Percentiles rank a stretch among this genome's conserved stretches.
Evolutionary conservation across 2,329 filamentous ascomycete species (phyloP).

Genomic region (Colletotrichum sp.): DNA sequence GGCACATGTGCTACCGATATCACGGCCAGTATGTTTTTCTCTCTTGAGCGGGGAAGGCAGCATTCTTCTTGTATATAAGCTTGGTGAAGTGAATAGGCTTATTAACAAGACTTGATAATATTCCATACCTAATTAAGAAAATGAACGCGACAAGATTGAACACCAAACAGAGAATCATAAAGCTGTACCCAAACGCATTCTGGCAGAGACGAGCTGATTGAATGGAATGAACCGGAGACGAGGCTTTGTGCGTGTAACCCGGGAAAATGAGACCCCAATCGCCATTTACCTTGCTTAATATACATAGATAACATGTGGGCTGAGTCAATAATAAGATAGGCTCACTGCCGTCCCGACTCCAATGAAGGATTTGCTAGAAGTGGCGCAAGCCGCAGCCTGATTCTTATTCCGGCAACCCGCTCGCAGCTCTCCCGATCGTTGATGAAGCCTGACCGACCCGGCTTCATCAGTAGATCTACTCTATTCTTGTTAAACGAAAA

Average conservation of each 20-base stretch:
- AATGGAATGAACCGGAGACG: neutral
- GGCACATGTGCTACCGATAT: fast-evolving
- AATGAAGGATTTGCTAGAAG: neutral
- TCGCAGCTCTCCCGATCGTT: neutral
- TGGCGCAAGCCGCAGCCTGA: neutral
- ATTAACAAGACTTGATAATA: neutral
- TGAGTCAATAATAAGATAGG: neutral
- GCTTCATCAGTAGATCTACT: neutral
- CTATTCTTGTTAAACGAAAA: fast-evolving
- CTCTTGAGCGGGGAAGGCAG: fast-evolving
- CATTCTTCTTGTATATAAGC: neutral
- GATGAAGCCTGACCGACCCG: neutral
- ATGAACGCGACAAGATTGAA: neutral
- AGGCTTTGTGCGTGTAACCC: neutral
- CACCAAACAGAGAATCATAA: neutral
- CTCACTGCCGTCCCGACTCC: neutral
- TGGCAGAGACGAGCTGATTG: neutral
- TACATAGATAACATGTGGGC: neutral
- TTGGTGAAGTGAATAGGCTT: neutral
- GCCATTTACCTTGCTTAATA: neutral
- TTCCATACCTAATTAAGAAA: fast-evolving
- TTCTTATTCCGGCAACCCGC: neutral
- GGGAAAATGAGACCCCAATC: neutral
- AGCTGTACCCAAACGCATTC: fast-evolving
- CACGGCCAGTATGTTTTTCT: neutral